Conservation (phyloP, 352 stramenopile species). For the Pythium apleroticum region DNA sequence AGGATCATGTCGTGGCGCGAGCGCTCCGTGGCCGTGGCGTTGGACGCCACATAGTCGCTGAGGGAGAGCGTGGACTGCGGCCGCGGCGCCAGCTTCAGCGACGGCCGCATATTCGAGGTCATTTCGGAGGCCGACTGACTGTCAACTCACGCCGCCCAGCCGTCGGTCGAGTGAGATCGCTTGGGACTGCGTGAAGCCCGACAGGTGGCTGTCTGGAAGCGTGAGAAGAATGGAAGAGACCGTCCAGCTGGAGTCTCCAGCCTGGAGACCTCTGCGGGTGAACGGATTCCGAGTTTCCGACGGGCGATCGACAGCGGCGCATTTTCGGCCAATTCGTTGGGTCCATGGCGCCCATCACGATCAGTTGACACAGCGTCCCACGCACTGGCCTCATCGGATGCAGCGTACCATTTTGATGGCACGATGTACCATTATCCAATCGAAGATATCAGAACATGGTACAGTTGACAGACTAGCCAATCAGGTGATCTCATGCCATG, state of each 20-base stretch:
- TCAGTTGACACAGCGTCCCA: slow-evolving; percentile 4
- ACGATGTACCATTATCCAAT: slow-evolving; percentile 2
- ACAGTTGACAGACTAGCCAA: background rate
- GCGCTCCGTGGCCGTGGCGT: slow-evolving; percentile 18
- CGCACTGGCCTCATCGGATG: slow-evolving; percentile 6
- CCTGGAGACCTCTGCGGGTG: background rate
- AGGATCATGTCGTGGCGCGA: slow-evolving; percentile 30
- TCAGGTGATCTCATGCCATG: background rate
- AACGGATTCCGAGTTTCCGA: background rate
- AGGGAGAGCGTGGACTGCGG: slow-evolving; percentile 20
- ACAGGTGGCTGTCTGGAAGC: background rate
- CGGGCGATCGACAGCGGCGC: background rate
- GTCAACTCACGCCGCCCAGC: background rate
- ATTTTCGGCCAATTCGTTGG: slow-evolving; percentile 8
- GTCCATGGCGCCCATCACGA: background rate
- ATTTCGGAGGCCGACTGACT: background rate
- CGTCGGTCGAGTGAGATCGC: background rate
- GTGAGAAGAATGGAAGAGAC: background rate
- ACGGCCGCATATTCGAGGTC: background rate
- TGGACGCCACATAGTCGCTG: slow-evolving; percentile 18
- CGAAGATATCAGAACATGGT: background rate
- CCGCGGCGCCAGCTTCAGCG: background rate
- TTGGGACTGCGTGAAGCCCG: background rate
- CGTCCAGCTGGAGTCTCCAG: background rate
- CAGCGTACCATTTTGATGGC: slow-evolving; percentile 2